These are phyloP conservation scores for Jacaranda copaia DNA, from an alignment of 257 asterid genomes.

Conservation along the genomic window DNA sequence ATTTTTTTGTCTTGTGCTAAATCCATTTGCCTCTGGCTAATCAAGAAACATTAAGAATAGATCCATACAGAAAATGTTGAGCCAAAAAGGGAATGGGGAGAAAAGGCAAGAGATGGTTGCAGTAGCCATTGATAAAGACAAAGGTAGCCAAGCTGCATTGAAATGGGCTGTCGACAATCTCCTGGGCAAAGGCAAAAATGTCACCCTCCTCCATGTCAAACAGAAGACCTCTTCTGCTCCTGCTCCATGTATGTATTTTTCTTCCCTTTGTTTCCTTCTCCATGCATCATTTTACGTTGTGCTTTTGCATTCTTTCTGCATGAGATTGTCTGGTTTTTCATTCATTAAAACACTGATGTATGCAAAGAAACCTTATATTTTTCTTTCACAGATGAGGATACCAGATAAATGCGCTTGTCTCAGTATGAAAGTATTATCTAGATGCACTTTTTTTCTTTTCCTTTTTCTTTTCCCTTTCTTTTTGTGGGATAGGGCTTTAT, in stretches of 20 bases:
- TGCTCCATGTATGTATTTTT: constrained; percentile 39
- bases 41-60: no score
- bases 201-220: constrained; percentile 81
- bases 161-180: constrained; percentile 97
- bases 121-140: constrained; percentile 89
- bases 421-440: neutral
- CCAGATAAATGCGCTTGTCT: neutral
- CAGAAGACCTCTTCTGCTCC: constrained; percentile 44
- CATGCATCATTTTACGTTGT: no score
- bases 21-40: constrained; percentile 22
- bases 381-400: neutral
- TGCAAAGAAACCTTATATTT: neutral
- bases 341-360: no score
- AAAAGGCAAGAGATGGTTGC: constrained; percentile 61
- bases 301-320: no score
- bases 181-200: constrained; percentile 71
- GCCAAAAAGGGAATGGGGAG: constrained; percentile 52
- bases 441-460: neutral
- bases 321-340: no score
- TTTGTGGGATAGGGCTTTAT: neutral
- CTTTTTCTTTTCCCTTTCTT: neutral
- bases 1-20: constrained; percentile 1
- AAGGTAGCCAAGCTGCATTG: constrained; percentile 91
- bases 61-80: constrained; percentile 25
- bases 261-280: no score